These are phyloP conservation scores for Herpetomonas samuelpessoai DNA, from an alignment of 208 protist species.

Conservation along the genomic window DNA sequence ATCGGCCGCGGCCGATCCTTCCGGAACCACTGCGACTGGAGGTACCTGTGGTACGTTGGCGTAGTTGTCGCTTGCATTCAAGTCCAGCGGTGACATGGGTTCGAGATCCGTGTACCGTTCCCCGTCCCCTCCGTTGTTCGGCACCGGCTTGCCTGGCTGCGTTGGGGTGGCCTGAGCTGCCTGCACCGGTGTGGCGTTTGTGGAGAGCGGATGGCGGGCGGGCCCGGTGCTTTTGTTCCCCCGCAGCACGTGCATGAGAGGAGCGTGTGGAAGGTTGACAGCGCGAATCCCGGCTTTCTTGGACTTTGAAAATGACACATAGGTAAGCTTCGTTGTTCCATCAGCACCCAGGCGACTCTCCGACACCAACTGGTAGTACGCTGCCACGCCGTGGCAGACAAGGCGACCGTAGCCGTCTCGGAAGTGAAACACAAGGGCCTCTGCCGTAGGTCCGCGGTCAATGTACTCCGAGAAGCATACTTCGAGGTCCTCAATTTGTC, in stretches of 20 bases:
- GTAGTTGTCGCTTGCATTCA: conserved; percentile 15
- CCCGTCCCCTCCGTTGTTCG: neutral
- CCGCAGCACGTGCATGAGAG: conserved; percentile 57
- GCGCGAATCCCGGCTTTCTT: conserved; percentile 27
- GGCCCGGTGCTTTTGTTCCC: conserved; percentile 48
- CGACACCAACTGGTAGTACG: conserved; percentile 77
- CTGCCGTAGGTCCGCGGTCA: conserved; percentile 27
- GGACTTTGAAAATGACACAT: conserved; percentile 56
- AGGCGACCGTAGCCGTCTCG: conserved; percentile 85
- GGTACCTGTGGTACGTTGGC: no score
- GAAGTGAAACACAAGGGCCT: conserved; percentile 68
- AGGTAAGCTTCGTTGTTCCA: conserved; percentile 63
- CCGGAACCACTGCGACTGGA: no score
- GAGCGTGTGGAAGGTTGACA: conserved; percentile 44
- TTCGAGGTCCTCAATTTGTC: conserved; percentile 81
- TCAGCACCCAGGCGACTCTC: conserved; percentile 43
- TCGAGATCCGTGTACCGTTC: neutral
- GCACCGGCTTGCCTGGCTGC: neutral
- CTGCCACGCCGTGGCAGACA: conserved; percentile 81
- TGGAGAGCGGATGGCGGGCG: conserved; percentile 34
- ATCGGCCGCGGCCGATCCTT: neutral
- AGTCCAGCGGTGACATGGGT: conserved; percentile 46
- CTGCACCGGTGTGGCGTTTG: conserved; percentile 38
- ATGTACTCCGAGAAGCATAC: conserved; percentile 59
- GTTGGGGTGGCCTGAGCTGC: conserved; percentile 17